Percentiles rank a stretch among this genome's conserved stretches.
phyloP scores from a whole-genome alignment of 495 filamentous ascomycete species.

The Articulospora tetracladia region DNA sequence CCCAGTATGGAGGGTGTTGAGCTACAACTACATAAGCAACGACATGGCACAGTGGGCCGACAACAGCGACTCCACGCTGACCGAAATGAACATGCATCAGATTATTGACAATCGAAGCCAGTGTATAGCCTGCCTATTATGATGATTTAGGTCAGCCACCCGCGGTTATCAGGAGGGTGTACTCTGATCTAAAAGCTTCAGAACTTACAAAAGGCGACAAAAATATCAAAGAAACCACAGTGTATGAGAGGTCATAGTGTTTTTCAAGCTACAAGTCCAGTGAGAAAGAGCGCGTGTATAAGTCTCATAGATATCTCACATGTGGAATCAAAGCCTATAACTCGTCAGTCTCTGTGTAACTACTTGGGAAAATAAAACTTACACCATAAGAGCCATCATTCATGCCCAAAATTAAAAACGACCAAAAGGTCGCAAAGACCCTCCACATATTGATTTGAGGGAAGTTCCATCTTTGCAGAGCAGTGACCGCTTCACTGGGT shows the following conservation, averaged over 20 bases:
- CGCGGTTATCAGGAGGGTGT: too few relatives aligned
- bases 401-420: constrained; percentile 73
- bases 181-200: too few relatives aligned
- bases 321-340: constrained; percentile 57
- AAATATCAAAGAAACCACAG: constrained; percentile 76
- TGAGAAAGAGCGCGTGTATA: background rate
- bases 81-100: constrained; percentile 52
- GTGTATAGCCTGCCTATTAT: constrained; percentile 59
- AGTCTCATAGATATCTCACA: constrained; percentile 24
- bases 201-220: constrained; percentile 61
- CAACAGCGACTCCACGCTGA: constrained; percentile 68
- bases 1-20: constrained; percentile 71
- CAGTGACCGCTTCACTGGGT: constrained; percentile 12
- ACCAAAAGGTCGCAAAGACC: constrained; percentile 60
- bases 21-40: constrained; percentile 64
- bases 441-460: constrained; percentile 63
- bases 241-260: constrained; percentile 70
- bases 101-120: constrained; percentile 66
- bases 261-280: constrained; percentile 45
- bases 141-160: background rate
- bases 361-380: constrained; percentile 26
- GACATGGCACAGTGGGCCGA: constrained; percentile 61
- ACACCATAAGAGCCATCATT: constrained; percentile 83
- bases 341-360: background rate
- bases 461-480: constrained; percentile 64